Percentiles rank a stretch among this genome's conserved stretches.
phyloP scores from a whole-genome alignment of 225 moss, liverwort and hornwort species.

The Lunularia cruciata region DNA sequence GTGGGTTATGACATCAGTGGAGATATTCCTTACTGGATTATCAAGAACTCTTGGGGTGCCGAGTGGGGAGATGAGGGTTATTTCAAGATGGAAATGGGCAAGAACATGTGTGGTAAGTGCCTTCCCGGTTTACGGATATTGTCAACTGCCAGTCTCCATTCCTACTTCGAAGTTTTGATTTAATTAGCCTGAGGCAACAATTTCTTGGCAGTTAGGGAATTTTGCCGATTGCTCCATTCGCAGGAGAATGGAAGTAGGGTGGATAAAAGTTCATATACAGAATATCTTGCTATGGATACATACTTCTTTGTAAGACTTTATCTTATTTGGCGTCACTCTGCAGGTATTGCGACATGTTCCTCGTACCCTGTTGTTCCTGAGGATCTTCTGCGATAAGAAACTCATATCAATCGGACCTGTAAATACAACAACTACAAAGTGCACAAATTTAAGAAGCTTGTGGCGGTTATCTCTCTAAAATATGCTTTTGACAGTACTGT shows the following conservation, averaged over 20 bases:
- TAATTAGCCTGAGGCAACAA: background rate
- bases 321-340: slow-evolving; percentile 11
- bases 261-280: too few species aligned
- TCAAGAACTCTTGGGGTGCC: slow-evolving; percentile 95
- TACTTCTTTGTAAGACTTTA: too few species aligned
- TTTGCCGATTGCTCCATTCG: too few species aligned
- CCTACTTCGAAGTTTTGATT: background rate
- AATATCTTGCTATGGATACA: too few species aligned
- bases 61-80: slow-evolving; percentile 81
- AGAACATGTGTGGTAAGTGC: slow-evolving; percentile 98
- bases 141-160: background rate
- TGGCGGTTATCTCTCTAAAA: too few species aligned
- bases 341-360: slow-evolving; percentile 92
- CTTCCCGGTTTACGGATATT: background rate
- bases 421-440: too few species aligned
- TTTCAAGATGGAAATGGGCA: slow-evolving; percentile 91
- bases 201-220: too few species aligned
- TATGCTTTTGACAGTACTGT: too few species aligned
- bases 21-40: slow-evolving; percentile 81
- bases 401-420: background rate
- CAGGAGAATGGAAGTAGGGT: too few species aligned
- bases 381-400: slow-evolving; percentile 41
- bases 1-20: slow-evolving; percentile 76
- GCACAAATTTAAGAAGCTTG: too few species aligned
- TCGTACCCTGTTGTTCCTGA: slow-evolving; percentile 93